These are phyloP conservation scores for Phytophthora rubi DNA, from an alignment of 352 stramenopile genomes.

Conservation along the genomic window DNA sequence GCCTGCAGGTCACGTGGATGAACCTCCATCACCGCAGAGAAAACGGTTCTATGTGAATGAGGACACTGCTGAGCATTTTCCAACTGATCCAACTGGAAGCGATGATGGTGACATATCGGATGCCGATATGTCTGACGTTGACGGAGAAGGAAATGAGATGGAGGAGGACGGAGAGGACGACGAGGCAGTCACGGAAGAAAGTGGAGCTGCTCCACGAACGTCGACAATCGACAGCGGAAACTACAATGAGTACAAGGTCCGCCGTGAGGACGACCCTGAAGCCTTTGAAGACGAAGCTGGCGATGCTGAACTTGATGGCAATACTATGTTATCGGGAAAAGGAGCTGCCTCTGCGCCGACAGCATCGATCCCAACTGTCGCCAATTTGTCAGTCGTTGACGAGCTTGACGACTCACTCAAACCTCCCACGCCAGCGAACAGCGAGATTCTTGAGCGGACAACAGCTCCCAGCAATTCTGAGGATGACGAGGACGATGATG, in stretches of 20 bases:
- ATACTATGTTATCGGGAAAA: neutral
- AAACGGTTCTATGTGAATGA: neutral
- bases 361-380: neutral
- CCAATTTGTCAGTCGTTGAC: constrained; percentile 1
- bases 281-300: constrained; percentile 24
- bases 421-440: constrained; percentile 15
- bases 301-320: constrained; percentile 10
- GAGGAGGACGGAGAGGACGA: constrained; percentile 27
- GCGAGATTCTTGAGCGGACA: constrained; percentile 30
- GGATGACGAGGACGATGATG: constrained; percentile 30
- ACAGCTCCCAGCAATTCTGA: constrained; percentile 32
- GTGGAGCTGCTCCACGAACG: constrained; percentile 11
- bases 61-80: constrained; percentile 1
- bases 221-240: constrained; percentile 68
- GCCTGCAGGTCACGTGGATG: neutral
- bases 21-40: neutral
- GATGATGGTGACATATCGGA: constrained; percentile 23
- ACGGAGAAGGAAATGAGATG: constrained; percentile 25
- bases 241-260: constrained; percentile 47
- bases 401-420: neutral
- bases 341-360: neutral
- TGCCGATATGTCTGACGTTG: constrained; percentile 22
- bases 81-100: constrained; percentile 14
- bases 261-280: constrained; percentile 31
- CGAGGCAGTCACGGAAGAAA: constrained; percentile 12